Conservation (phyloP, 2,329 filamentous ascomycete species). For the Blastomyces emzantsi region DNA sequence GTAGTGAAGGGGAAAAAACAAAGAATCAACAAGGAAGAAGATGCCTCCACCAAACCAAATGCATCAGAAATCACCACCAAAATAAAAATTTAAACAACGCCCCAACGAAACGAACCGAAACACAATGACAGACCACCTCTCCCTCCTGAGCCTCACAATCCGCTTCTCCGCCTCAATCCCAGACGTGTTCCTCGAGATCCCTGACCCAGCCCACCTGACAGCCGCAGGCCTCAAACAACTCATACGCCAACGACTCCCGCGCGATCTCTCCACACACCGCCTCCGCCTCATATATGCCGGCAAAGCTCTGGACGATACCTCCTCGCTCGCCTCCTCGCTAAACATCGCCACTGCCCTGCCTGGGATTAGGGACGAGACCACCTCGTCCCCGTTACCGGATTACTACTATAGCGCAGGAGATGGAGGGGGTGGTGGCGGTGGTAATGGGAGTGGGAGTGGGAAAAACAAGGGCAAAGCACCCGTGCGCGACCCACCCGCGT, state of each 20-base stretch:
- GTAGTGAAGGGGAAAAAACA: too few relatives aligned
- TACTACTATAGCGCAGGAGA: background rate
- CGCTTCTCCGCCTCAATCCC: constrained; percentile 81
- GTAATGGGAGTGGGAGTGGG: background rate
- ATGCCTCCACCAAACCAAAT: background rate
- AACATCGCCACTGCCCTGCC: constrained; percentile 51
- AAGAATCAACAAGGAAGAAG: too few relatives aligned
- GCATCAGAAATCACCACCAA: background rate
- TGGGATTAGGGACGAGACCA: constrained; percentile 18
- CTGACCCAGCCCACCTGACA: constrained; percentile 58
- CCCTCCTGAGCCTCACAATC: constrained; percentile 63
- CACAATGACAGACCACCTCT: constrained; percentile 5
- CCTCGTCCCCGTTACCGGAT: constrained; percentile 13
- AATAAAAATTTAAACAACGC: too few relatives aligned
- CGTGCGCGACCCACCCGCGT: constrained; percentile 37
- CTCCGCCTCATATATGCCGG: constrained; percentile 87
- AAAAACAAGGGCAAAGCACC: constrained; percentile 54
- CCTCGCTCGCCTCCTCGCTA: constrained; percentile 59
- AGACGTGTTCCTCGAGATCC: constrained; percentile 71
- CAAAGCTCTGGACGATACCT: constrained; percentile 68
- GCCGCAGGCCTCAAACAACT: constrained; percentile 71
- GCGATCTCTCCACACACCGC: constrained; percentile 54
- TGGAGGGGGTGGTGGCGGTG: background rate
- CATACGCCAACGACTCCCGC: constrained; percentile 63
- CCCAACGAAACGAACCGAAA: background rate